Evolutionary conservation across 495 filamentous ascomycete genomes (phyloP), one percentile per base, ranked within the genome.

Genomic region (Penicillium coffeae): DNA sequence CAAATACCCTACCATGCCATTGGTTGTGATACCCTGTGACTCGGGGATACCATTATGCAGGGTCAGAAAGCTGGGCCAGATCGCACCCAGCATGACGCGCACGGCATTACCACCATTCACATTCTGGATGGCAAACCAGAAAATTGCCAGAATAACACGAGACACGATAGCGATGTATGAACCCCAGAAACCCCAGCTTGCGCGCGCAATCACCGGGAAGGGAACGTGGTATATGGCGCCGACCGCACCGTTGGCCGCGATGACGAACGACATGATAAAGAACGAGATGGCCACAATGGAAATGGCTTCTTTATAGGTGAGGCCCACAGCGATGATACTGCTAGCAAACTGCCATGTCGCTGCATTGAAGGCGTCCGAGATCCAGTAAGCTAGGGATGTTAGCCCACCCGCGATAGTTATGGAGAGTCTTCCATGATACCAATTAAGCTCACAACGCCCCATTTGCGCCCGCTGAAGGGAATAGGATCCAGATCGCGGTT

Each of bases 71-170:
- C 76, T 80, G 3, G 83, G 82, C 72, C 84, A 86, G 58, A 86
- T 86, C 3, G 84, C 82, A 9, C 74, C 74, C 14, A 88, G 71
- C 82, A 87, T 86, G 38, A 84, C 80, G 1, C 75, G 76, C 21
- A 86, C 70, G 19, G 80, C 76, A 53, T 83, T 80, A 0, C 80
- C 83, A 8, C 85, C 85, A 53, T 83, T 86, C 45, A 79, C 78
- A 20, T 81, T 77, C 57, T 87, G 80, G 42, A 89, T 85, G 12
- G 81, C 82, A 20, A 86, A 81, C 85, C 85, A 88, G 66, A 88
- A 87, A 55, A 86, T 66, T 7, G 83, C 84, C 4, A 87, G 72
- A 45, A 87, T 79, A 0, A 77, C 71, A n/a, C 85, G 76, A 0
- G 81, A 85, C 8, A 87, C 66, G 41, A 87, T 85, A 19, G 78